Evolutionary conservation across 2,329 filamentous ascomycete species (phyloP).

Genomic region (Alternaria burnsii): DNA sequence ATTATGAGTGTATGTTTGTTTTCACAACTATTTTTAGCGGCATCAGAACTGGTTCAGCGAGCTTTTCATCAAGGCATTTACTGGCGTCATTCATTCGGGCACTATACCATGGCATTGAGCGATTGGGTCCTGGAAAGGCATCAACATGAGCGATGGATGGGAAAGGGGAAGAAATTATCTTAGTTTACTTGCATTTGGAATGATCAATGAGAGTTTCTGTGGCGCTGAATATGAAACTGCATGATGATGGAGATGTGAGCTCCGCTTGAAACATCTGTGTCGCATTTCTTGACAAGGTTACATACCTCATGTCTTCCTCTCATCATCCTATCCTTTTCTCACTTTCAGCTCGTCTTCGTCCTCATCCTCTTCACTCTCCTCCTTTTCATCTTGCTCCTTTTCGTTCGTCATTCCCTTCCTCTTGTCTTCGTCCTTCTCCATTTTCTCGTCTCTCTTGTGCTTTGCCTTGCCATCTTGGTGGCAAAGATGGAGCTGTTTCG

Average conservation of each 20-base stretch:
- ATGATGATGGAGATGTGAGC: not conserved
- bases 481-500: not conserved
- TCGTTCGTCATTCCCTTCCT: not conserved
- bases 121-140: slow-evolving; percentile 5
- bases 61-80: slow-evolving; percentile 23
- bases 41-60: slow-evolving; percentile 31
- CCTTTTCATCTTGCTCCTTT: not conserved
- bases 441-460: not conserved
- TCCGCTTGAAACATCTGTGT: not conserved
- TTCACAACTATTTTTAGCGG: slow-evolving; percentile 30
- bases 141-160: not conserved
- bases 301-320: not conserved
- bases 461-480: not conserved
- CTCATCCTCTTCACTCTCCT: not conserved
- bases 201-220: not conserved
- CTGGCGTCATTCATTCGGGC: slow-evolving; percentile 27
- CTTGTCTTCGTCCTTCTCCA: not conserved
- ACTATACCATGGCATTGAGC: slow-evolving; percentile 31
- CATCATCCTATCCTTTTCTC: not conserved
- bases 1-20: slow-evolving; percentile 1
- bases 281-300: not conserved
- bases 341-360: not conserved
- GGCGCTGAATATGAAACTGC: not conserved
- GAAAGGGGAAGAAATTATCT: not conserved
- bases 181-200: not conserved